Percentiles rank a stretch among this genome's conserved stretches.
These are phyloP conservation scores for Phytopythium vexans DNA, from an alignment of 352 stramenopile genomes.

Conservation along the genomic window DNA sequence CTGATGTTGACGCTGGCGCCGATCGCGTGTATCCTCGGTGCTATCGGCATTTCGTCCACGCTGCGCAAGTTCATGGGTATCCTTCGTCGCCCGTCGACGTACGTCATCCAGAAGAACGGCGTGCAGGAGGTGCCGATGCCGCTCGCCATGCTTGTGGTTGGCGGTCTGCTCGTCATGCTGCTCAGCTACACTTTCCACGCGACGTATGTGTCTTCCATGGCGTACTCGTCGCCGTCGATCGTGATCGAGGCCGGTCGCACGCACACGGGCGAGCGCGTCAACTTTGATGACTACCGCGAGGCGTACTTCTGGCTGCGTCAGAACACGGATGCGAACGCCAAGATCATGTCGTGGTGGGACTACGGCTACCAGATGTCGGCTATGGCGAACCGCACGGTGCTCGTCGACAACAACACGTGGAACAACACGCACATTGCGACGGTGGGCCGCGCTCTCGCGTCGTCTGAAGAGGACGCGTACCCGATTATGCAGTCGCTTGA, in stretches of 20 bases:
- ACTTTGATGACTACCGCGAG: conserved; percentile 98
- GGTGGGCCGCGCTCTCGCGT: conserved; percentile 86
- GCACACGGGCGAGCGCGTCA: conserved; percentile 71
- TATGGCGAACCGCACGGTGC: conserved; percentile 88
- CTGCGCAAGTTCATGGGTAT: conserved; percentile 80
- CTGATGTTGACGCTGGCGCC: conserved; percentile 91
- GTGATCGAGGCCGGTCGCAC: conserved; percentile 85
- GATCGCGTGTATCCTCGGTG: conserved; percentile 90
- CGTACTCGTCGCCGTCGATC: conserved; percentile 91
- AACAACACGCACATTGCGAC: conserved; percentile 97
- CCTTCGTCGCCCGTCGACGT: conserved; percentile 50
- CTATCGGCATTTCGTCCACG: conserved; percentile 79
- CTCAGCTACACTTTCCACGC: conserved; percentile 88
- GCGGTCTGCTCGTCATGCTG: conserved; percentile 65
- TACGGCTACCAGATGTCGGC: conserved; percentile 92
- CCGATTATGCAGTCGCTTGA: conserved; percentile 89
- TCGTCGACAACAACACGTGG: conserved; percentile 96
- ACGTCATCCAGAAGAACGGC: conserved; percentile 44
- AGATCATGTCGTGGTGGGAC: conserved; percentile 91
- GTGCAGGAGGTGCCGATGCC: conserved; percentile 64
- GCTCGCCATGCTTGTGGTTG: conserved; percentile 52
- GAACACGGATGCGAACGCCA: conserved; percentile 87
- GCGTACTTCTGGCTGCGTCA: conserved; percentile 89
- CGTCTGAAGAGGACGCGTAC: conserved; percentile 85
- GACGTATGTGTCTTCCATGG: conserved; percentile 87